Evolutionary conservation across 768 basidiomycete species (phyloP).

Genomic region (Coprinopsis marcescibilis): DNA sequence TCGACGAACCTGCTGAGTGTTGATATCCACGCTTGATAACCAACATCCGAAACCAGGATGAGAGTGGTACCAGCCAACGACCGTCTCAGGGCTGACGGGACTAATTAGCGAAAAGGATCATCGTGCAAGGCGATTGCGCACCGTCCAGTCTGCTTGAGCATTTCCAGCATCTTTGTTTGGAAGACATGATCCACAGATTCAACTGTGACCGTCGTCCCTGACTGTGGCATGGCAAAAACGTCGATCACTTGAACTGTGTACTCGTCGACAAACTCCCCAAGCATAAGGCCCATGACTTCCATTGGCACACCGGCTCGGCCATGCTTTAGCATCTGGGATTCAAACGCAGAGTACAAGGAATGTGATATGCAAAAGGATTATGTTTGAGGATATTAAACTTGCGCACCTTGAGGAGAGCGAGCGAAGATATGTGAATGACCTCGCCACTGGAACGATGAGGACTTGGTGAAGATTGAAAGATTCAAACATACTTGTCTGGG

Average conservation of each 20-base stretch:
- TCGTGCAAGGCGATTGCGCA: constrained; percentile 43
- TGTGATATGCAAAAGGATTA: background rate
- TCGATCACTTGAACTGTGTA: constrained; percentile 93
- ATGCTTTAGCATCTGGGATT: constrained; percentile 91
- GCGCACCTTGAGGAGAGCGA: constrained; percentile 89
- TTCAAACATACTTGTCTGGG: constrained; percentile 65
- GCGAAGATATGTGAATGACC: constrained; percentile 94
- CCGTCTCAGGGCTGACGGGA: constrained; percentile 80
- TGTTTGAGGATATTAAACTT: background rate
- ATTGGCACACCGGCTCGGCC: constrained; percentile 98
- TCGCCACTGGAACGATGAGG: constrained; percentile 54
- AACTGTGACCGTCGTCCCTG: constrained; percentile 94
- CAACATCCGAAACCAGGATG: constrained; percentile 99
- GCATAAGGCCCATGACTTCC: constrained; percentile 99
- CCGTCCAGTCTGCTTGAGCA: constrained; percentile 99
- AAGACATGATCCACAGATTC: constrained; percentile 99
- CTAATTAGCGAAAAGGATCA: background rate
- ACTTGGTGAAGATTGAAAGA: constrained; percentile 3
- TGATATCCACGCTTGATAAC: constrained; percentile 98
- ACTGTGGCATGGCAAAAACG: constrained; percentile 99
- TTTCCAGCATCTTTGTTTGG: constrained; percentile 96
- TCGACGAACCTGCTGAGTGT: constrained; percentile 83
- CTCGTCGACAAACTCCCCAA: constrained; percentile 98
- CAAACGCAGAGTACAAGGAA: constrained; percentile 7
- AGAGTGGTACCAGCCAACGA: constrained; percentile 99